phyloP scores from a whole-genome alignment of 2,329 filamentous ascomycete species.

The Ascosphaera acerosa region DNA sequence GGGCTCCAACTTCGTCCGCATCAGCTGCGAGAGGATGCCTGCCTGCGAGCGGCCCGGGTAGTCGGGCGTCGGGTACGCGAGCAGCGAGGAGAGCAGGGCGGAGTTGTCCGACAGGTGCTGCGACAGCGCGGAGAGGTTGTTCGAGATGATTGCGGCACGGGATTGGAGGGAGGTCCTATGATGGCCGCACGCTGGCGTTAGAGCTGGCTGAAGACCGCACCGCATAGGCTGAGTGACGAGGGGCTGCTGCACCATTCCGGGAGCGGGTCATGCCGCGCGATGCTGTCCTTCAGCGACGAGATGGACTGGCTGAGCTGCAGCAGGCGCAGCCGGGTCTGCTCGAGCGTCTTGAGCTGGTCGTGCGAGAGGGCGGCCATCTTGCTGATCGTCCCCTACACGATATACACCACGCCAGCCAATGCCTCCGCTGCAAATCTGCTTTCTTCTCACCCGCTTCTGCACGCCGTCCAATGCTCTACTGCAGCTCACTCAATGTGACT shows the following conservation, averaged over 20 bases:
- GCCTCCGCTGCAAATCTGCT: no score
- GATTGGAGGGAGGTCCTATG: constrained; percentile 43
- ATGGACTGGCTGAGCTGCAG: constrained; percentile 44
- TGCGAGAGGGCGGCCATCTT: constrained; percentile 15
- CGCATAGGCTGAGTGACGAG: neutral
- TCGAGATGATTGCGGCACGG: constrained; percentile 44
- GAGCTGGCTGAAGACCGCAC: neutral
- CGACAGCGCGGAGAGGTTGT: constrained; percentile 41
- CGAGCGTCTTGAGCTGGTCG: constrained; percentile 34
- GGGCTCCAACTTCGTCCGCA: constrained; percentile 66
- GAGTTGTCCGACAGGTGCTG: constrained; percentile 38
- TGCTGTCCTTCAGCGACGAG: constrained; percentile 33
- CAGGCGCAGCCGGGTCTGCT: constrained; percentile 43
- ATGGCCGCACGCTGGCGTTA: neutral
- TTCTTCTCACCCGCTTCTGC: no score
- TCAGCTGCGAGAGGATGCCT: constrained; percentile 36
- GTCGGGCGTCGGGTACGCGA: constrained; percentile 50
- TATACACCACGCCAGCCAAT: no score
- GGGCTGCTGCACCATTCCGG: constrained; percentile 32
- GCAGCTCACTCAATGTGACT: no score
- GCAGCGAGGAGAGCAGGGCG: constrained; percentile 41
- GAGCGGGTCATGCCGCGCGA: constrained; percentile 37
- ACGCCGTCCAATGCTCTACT: no score
- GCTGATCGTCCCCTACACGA: neutral
- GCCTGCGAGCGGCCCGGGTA: constrained; percentile 42